phyloP scores from a whole-genome alignment of 768 basidiomycete genomes.

The Boletellus sp. region DNA sequence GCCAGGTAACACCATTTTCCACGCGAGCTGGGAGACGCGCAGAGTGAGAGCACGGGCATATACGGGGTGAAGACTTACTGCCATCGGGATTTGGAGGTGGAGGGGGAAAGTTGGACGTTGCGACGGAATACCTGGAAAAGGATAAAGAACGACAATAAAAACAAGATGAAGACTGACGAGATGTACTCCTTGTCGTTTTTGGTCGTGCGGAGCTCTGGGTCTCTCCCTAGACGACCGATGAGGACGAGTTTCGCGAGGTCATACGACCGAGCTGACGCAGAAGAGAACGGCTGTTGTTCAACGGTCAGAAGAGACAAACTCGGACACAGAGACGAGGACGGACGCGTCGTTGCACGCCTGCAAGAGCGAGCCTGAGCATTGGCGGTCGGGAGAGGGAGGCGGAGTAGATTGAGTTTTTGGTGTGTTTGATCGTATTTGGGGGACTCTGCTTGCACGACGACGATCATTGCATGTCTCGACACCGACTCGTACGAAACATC shows the following conservation, averaged over 20 bases:
- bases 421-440: conserved; percentile 22
- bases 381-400: neutral
- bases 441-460: neutral
- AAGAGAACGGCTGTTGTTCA: conserved; percentile 56
- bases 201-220: conserved; percentile 66
- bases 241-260: conserved; percentile 77
- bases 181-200: conserved; percentile 78
- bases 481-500: conserved; percentile 83
- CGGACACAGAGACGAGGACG: conserved; percentile 18
- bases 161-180: conserved; percentile 43
- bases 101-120: conserved; percentile 60
- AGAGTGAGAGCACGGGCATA: neutral
- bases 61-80: conserved; percentile 39
- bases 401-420: neutral
- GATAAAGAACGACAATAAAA: neutral
- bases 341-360: conserved; percentile 46
- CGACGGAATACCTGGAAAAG: conserved; percentile 64
- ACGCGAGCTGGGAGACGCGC: conserved; percentile 43
- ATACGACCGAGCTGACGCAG: conserved; percentile 46
- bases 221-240: conserved; percentile 66
- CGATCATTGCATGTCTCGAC: conserved; percentile 66
- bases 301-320: neutral
- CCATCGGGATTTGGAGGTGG: conserved; percentile 59
- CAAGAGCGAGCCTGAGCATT: conserved; percentile 51
- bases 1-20: conserved; percentile 62